These are phyloP conservation scores for Capronia coronata DNA, from an alignment of 2,329 filamentous ascomycete species.

Conservation along the genomic window DNA sequence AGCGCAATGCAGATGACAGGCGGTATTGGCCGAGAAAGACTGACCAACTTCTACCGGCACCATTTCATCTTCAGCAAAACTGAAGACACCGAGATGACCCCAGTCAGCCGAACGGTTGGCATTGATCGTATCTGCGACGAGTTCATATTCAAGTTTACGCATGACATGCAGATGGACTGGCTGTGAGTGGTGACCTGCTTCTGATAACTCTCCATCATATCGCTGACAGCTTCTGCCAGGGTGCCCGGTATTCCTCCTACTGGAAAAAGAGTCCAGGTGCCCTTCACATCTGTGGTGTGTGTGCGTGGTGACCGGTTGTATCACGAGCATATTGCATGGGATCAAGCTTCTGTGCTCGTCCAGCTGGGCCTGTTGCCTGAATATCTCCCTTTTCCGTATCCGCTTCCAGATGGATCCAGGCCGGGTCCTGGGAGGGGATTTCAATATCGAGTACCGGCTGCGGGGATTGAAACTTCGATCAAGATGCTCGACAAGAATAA, in stretches of 20 bases:
- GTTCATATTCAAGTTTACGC: slow-evolving; percentile 60
- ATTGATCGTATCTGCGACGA: slow-evolving; percentile 67
- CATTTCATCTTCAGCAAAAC: slow-evolving; percentile 73
- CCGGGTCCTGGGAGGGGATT: slow-evolving; percentile 39
- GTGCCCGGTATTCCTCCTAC: slow-evolving; percentile 57
- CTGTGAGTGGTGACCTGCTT: slow-evolving; percentile 50
- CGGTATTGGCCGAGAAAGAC: slow-evolving; percentile 57
- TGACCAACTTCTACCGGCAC: slow-evolving; percentile 63
- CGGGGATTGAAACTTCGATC: slow-evolving; percentile 48
- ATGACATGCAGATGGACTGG: slow-evolving; percentile 60
- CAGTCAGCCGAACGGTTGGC: slow-evolving; percentile 65
- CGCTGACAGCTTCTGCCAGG: slow-evolving; percentile 32
- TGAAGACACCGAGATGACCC: slow-evolving; percentile 58
- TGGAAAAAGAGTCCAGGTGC: slow-evolving; percentile 48
- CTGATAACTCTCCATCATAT: not conserved
- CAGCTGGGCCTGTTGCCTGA: slow-evolving; percentile 60
- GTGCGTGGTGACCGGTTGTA: slow-evolving; percentile 62
- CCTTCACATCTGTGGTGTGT: slow-evolving; percentile 60
- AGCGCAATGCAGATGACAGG: slow-evolving; percentile 51
- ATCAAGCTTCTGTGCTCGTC: slow-evolving; percentile 56
- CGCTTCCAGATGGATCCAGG: slow-evolving; percentile 35
- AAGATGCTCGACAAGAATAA: slow-evolving; percentile 48
- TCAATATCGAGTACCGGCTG: slow-evolving; percentile 58
- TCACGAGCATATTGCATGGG: slow-evolving; percentile 67
- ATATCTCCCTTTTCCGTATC: slow-evolving; percentile 58